Conservation (phyloP, 2,329 filamentous ascomycete species). For the Rutstroemia sp. region DNA sequence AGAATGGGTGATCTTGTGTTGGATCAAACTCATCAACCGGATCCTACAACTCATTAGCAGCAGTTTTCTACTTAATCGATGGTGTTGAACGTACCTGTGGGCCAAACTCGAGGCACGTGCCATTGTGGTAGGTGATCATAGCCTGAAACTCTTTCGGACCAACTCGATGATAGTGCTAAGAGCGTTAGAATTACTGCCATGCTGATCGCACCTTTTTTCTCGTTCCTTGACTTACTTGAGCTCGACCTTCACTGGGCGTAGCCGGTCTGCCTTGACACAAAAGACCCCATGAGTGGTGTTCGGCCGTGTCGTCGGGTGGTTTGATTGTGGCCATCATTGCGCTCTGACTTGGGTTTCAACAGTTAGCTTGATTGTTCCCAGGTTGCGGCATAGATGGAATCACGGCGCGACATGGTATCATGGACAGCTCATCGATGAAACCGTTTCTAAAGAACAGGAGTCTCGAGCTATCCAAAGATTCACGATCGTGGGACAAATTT, state of each 20-base stretch:
- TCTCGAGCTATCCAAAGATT: too few species aligned
- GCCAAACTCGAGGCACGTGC: slow-evolving; percentile 7
- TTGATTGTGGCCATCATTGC: slow-evolving; percentile 5
- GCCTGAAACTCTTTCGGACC: slow-evolving; percentile 1
- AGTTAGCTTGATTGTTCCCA: too few species aligned
- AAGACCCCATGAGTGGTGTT: slow-evolving; percentile 18
- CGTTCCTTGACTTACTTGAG: slow-evolving; percentile 15
- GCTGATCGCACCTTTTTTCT: not conserved
- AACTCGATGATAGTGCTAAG: slow-evolving; percentile 3
- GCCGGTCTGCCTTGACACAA: slow-evolving; percentile 20
- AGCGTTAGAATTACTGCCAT: not conserved
- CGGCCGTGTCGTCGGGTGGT: not conserved
- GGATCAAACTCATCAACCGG: slow-evolving; percentile 15
- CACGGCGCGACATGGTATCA: too few species aligned
- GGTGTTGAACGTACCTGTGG: slow-evolving; percentile 12
- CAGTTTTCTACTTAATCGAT: not conserved
- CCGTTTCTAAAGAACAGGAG: too few species aligned
- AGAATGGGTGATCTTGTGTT: slow-evolving; percentile 9
- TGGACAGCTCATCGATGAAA: too few species aligned
- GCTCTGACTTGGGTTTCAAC: too few species aligned
- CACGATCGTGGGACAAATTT: too few species aligned
- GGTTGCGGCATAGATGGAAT: too few species aligned
- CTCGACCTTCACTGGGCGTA: slow-evolving; percentile 23
- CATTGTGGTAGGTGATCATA: slow-evolving; percentile 3
- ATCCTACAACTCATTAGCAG: slow-evolving; percentile 16